Percentiles rank a stretch among this genome's conserved stretches.
These are phyloP conservation scores for Ammopiptanthus mongolicus DNA, from an alignment of 306 rosid species.

Conservation along the genomic window DNA sequence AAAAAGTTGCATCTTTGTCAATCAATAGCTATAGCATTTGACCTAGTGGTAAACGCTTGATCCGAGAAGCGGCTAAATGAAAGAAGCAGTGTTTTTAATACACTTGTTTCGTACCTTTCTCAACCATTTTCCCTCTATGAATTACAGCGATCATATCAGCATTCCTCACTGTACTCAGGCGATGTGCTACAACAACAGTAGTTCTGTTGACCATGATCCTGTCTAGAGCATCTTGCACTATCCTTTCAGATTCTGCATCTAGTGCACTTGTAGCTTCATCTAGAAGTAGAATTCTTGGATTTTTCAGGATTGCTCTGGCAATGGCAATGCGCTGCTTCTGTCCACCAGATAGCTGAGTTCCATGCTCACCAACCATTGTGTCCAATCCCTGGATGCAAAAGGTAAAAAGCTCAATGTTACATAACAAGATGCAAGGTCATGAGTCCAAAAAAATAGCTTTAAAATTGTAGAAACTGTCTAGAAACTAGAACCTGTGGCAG, in stretches of 20 bases:
- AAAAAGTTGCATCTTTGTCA: not conserved
- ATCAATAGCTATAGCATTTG: not conserved
- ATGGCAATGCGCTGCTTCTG: constrained; percentile 82
- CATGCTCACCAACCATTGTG: constrained; percentile 79
- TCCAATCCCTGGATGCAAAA: constrained; percentile 49
- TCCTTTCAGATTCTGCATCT: constrained; percentile 76
- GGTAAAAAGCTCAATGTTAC: not conserved
- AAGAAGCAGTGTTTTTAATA: not conserved
- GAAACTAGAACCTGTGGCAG: constrained; percentile 57
- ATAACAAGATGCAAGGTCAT: not conserved
- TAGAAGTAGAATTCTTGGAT: constrained; percentile 69
- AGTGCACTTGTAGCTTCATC: constrained; percentile 91
- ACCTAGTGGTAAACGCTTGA: not conserved
- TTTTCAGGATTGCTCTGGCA: constrained; percentile 75
- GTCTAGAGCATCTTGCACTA: constrained; percentile 79
- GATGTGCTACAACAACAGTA: constrained; percentile 76
- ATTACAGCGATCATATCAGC: constrained; percentile 73
- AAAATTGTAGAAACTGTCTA: not conserved
- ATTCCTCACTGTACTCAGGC: constrained; percentile 72
- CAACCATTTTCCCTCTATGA: constrained; percentile 76
- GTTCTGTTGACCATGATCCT: constrained; percentile 75
- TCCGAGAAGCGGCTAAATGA: not conserved
- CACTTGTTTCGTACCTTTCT: constrained; percentile 43
- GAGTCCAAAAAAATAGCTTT: not conserved
- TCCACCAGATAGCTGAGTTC: constrained; percentile 81